Conservation (phyloP, 225 moss, liverwort and hornwort genomes). For the Marchantia paleacea region DNA sequence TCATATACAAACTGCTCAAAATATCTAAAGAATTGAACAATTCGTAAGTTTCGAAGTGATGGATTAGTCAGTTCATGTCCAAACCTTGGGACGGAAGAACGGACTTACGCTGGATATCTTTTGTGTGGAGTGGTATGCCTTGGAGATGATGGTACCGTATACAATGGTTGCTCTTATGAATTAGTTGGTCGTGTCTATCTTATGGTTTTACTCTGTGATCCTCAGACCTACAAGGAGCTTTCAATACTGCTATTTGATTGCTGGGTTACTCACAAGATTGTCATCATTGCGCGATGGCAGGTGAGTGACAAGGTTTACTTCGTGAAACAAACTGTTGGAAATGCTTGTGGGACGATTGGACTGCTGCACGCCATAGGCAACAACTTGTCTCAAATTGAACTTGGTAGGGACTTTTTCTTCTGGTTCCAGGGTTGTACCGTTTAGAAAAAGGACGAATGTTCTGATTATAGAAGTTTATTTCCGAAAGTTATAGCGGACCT, state of each 20-base stretch:
- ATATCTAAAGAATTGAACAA: background rate
- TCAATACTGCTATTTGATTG: constrained; percentile 24
- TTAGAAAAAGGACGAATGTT: background rate
- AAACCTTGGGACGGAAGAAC: background rate
- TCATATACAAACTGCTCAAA: background rate
- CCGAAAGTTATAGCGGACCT: background rate
- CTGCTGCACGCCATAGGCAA: constrained; percentile 92
- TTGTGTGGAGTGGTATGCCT: background rate
- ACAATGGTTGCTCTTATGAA: background rate
- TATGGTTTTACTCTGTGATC: constrained; percentile 10
- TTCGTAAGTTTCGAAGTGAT: background rate
- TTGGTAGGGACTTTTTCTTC: constrained; percentile 57
- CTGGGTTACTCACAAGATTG: constrained; percentile 27
- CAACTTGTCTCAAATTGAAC: constrained; percentile 58
- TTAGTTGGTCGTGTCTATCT: background rate
- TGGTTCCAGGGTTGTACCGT: background rate
- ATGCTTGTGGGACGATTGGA: constrained; percentile 93
- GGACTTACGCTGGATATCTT: too few relatives aligned
- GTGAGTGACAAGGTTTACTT: constrained; percentile 81
- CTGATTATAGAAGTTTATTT: background rate
- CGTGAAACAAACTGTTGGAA: constrained; percentile 92
- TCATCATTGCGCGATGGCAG: constrained; percentile 49
- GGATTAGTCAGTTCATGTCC: background rate
- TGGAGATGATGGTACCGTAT: background rate
- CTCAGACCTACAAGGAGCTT: constrained; percentile 28